These are phyloP conservation scores for Pichia sp. DNA, from an alignment of 1,139 yeast species.

Conservation along the genomic window DNA sequence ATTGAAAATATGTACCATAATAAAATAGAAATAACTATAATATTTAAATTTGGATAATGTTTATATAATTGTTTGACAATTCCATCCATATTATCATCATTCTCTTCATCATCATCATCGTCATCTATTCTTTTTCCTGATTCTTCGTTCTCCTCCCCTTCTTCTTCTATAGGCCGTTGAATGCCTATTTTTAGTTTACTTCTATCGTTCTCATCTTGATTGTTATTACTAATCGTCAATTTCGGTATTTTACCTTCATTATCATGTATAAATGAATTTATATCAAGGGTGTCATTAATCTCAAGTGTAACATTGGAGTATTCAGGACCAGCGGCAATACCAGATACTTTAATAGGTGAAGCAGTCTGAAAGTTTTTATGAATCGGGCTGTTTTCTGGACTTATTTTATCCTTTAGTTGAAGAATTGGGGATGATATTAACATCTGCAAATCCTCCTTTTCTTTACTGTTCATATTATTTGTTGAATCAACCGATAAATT, in stretches of 20 bases:
- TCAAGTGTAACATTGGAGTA: slow-evolving; percentile 4
- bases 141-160: not conserved
- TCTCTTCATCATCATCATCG: not conserved
- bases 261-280: slow-evolving; percentile 1
- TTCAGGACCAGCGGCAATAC: slow-evolving; percentile 8
- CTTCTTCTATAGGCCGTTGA: not conserved
- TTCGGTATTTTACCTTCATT: not conserved
- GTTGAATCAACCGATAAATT: slow-evolving; percentile 3
- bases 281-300: slow-evolving; percentile 1
- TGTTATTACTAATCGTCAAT: not conserved
- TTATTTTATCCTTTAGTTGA: slow-evolving; percentile 3
- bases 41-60: slow-evolving; percentile 24
- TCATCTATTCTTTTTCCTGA: not conserved
- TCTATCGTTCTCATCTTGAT: not conserved
- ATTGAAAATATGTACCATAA: slow-evolving; percentile 56
- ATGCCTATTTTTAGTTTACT: not conserved
- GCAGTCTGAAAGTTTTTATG: not conserved
- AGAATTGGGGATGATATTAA: not conserved
- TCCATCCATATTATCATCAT: not conserved
- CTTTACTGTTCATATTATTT: not conserved
- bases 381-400: slow-evolving; percentile 6
- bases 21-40: slow-evolving; percentile 29
- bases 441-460: not conserved
- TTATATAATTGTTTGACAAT: slow-evolving; percentile 3
- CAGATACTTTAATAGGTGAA: slow-evolving; percentile 13